Conservation (phyloP, 225 moss, liverwort and hornwort species). For the Pleurozium schreberi region DNA sequence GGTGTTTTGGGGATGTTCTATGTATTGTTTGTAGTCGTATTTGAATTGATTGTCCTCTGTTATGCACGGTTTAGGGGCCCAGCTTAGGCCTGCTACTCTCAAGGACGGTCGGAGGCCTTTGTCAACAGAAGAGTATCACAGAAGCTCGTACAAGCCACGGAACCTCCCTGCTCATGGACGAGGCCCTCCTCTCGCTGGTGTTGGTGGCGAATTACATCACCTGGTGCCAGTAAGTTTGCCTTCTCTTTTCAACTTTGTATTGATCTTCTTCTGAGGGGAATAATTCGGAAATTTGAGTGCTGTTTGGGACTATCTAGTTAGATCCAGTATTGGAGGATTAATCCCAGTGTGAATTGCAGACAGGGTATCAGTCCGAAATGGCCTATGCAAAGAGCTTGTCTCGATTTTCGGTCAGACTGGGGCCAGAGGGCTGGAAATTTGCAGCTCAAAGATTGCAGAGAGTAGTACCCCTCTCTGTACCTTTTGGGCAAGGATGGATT, state of each 20-base stretch:
- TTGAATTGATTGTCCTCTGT: not conserved
- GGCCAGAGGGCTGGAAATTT: slow-evolving; percentile 44
- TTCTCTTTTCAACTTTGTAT: not conserved
- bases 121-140: slow-evolving; percentile 92
- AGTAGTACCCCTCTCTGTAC: slow-evolving; percentile 47
- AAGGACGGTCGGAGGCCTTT: slow-evolving; percentile 94
- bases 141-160: slow-evolving; percentile 87
- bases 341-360: slow-evolving; percentile 20
- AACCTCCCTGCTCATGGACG: slow-evolving; percentile 88
- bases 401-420: slow-evolving; percentile 33
- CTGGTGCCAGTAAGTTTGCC: slow-evolving; percentile 71
- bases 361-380: slow-evolving; percentile 46
- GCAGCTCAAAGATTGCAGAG: slow-evolving; percentile 49
- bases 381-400: slow-evolving; percentile 56
- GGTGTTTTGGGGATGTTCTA: not conserved
- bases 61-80: slow-evolving; percentile 38
- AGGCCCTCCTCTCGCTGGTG: slow-evolving; percentile 78
- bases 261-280: not conserved
- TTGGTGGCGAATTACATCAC: slow-evolving; percentile 85
- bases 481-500: slow-evolving; percentile 54
- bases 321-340: not conserved
- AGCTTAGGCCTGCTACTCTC: slow-evolving; percentile 66
- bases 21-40: not conserved
- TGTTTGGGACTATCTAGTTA: not conserved
- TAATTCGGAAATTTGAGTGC: not conserved